Base-by-base conservation (phyloP, 2,329 filamentous ascomycete species). In the Calonectria fujianensis region DNA sequence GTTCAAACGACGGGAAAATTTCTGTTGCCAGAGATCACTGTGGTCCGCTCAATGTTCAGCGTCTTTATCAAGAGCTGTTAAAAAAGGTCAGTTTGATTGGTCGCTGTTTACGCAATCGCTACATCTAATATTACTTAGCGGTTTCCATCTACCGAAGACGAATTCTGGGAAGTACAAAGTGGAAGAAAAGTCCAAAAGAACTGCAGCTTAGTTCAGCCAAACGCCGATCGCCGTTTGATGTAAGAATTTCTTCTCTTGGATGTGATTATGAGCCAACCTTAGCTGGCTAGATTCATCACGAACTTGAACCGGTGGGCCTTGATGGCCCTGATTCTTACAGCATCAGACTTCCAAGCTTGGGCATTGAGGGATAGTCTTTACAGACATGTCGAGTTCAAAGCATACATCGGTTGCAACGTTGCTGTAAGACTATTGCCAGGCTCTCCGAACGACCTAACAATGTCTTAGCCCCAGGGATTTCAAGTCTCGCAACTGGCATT, bases 261-360 rank as follows among this genome's bases (percentile, higher is more conserved):
- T 20, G 4, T 13, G 16, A 24, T 8, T 6, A 24, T 48, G 10
- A 39, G 2, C 35, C 11, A 45, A 39, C 1, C 4, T 20, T 13
- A 27, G n/a, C 8, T 29, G 2, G 11, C 32, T 18, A 72, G 70
- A 41, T 72, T 61, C 20, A 72, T 72, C 18, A 72, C 70, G 1
- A 52, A 72, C 14, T 24, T 68, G 11, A 61, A 63, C 18, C 70
- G 63, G 10, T 72, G 52, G 63, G 16, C 41, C 45, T 10, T 61
- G 31, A 68, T 68, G 41, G 63, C 70, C 6, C 41, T 72, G 7
- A 72, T 72, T 2, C 29, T 65, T 24, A 72, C 70, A 27, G 70
- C 39, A 7, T 67, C 70, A 0, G 32, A 29, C 0, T 3, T 14
- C n/a, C 63, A 72, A 51, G 24, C 70, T 1, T 41, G 35, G 11